Evolutionary conservation across 129 eudicot genomes (phyloP), one percentile per base, ranked within the genome.

Genomic region (Apium graveolens): DNA sequence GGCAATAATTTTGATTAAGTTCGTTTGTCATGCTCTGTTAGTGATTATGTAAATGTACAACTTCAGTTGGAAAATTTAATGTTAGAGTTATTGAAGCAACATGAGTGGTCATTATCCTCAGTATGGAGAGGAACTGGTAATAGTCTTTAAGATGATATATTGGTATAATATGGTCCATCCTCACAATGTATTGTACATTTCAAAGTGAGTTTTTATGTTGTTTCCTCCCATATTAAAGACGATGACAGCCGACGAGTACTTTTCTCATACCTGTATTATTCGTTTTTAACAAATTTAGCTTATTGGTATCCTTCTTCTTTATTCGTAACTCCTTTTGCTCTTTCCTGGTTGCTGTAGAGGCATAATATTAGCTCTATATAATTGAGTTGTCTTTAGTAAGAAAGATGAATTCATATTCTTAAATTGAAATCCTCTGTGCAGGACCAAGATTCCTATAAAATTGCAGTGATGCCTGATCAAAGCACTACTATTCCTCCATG

Each of bases 401-500:
- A n/a, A 35, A 45, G 46, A 17, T 62, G 39, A 76, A 38, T 31
- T 38, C 6, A 75, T 60, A 37, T 39, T 45, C 66, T 73, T 14
- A 39, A 31, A 31, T 60, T 66, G 24, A 14, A 12, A 12, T 65
- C 70, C 27, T 73, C 45, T 78, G 57, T 87, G 81, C 84, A 92
- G 97, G 87, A 83, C 79, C 91, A 87, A 80, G 88, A 81, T 82
- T 81, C 79, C 41, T 89, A 86, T 53, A 82, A 87, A 45, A 81
- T 88, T 79, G 82, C 85, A 78, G 76, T 90, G 73, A 69, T 88
- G 76, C 89, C 90, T 71, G 91, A 90, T 87, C 91, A 89, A 82
- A 85, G 85, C 78, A 70, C 82, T 11, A 71, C 78, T 10, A 83
- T 83, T 69, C 73, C 77, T 10, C 81, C 72, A 31, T 76, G 78